A percentile compares a stretch with the other conserved stretches of the same genome.
Evolutionary conservation across 2,329 filamentous ascomycete genomes (phyloP).

Genomic region (Colletotrichum tamarilloi): DNA sequence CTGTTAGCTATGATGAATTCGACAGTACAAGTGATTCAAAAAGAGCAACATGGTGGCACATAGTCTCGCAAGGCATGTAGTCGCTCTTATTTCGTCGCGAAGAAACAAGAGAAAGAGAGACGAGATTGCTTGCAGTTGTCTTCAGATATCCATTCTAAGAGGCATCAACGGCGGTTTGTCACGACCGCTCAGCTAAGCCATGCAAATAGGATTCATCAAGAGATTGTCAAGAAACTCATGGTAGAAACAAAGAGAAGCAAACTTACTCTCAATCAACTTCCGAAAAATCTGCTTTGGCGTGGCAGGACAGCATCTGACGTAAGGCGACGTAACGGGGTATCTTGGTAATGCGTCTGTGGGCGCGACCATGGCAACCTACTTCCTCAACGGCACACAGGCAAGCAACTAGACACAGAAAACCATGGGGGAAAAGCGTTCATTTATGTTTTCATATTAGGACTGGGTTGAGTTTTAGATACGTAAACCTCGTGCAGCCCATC

Average conservation of each 20-base stretch:
- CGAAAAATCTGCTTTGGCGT: not conserved
- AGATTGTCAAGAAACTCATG: not conserved
- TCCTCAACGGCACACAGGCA: not conserved
- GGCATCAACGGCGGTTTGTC: conserved; percentile 39
- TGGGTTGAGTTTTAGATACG: conserved; percentile 15
- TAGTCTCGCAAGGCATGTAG: no score
- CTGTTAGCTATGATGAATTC: no score
- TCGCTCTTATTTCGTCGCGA: no score
- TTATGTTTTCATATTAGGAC: conserved; percentile 17
- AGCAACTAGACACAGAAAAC: not conserved
- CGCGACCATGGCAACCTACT: not conserved
- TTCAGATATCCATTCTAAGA: conserved; percentile 46
- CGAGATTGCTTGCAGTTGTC: not conserved
- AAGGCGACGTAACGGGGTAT: no score
- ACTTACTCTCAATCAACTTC: not conserved
- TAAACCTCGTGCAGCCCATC: conserved; percentile 22
- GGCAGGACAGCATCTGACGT: not conserved
- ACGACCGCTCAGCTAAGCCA: conserved; percentile 48
- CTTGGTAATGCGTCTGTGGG: not conserved
- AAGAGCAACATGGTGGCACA: no score
- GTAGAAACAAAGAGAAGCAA: not conserved
- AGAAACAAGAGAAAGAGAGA: not conserved
- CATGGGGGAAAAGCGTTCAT: not conserved
- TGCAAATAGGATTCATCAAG: conserved; percentile 46
- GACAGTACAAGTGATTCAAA: no score